Evolutionary conservation across 2,329 filamentous ascomycete genomes (phyloP).

Genomic region (Chaetomium strumarium): DNA sequence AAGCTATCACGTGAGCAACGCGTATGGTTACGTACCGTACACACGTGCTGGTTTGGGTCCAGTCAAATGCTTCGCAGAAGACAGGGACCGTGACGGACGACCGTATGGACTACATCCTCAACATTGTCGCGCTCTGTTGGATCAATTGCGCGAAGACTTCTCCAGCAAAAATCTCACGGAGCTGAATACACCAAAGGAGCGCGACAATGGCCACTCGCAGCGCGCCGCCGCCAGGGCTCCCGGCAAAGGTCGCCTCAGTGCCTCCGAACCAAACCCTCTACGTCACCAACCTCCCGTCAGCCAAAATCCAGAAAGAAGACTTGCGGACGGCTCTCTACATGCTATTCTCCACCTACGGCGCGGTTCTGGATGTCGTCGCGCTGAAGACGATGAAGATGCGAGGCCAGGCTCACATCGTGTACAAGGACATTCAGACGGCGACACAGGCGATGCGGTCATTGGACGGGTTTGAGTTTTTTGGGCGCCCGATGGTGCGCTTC

Average conservation of each 20-base stretch:
- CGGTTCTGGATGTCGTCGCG: constrained; percentile 85
- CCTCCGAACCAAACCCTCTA: constrained; percentile 81
- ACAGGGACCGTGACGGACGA: too few species aligned
- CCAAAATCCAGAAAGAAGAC: constrained; percentile 86
- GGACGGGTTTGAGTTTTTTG: constrained; percentile 81
- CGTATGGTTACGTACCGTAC: too few species aligned
- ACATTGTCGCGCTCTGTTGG: not conserved
- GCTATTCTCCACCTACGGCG: constrained; percentile 88
- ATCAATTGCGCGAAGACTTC: constrained; percentile 14
- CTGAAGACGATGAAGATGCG: constrained; percentile 89
- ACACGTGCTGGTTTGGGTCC: too few species aligned
- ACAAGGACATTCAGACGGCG: constrained; percentile 81
- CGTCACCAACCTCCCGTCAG: constrained; percentile 74
- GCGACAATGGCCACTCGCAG: constrained; percentile 32
- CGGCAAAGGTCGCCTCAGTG: constrained; percentile 44
- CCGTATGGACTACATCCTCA: not conserved
- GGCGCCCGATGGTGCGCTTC: constrained; percentile 69
- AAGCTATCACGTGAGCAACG: too few species aligned
- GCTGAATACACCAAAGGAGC: constrained; percentile 27
- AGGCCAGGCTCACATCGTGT: constrained; percentile 90
- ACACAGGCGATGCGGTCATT: constrained; percentile 89
- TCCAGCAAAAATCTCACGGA: not conserved
- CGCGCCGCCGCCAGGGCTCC: constrained; percentile 27
- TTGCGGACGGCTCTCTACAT: constrained; percentile 83
- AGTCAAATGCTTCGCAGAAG: too few species aligned